These are phyloP conservation scores for Prunus mume DNA, from an alignment of 306 rosid species.

Conservation along the genomic window DNA sequence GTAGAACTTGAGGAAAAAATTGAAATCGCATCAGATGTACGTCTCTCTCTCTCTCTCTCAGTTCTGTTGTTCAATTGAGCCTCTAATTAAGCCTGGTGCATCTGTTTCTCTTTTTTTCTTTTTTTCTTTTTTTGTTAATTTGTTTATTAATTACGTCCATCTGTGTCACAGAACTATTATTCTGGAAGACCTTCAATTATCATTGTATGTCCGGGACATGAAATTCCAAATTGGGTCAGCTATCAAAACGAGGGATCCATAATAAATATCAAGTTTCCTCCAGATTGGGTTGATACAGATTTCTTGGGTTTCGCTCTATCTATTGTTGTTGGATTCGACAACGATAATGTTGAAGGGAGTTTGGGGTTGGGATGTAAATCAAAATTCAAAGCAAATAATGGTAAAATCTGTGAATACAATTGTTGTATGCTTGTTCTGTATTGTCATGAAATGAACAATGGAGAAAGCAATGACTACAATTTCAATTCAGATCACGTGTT, in stretches of 20 bases:
- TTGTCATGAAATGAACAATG: neutral
- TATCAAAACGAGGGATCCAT: neutral
- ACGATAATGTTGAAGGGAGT: neutral
- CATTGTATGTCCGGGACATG: neutral
- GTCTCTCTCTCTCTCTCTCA: too few species aligned
- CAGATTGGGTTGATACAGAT: neutral
- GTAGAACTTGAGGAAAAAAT: too few species aligned
- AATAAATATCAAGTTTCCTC: conserved; percentile 1
- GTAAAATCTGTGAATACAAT: neutral
- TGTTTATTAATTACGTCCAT: too few species aligned
- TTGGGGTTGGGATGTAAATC: neutral
- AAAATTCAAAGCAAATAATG: neutral
- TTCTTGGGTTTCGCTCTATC: conserved; percentile 5
- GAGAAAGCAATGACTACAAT: neutral
- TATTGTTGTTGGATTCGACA: neutral
- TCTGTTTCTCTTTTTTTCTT: too few species aligned
- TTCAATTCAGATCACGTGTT: neutral
- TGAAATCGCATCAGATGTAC: too few species aligned
- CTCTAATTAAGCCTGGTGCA: too few species aligned
- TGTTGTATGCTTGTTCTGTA: neutral
- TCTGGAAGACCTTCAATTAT: neutral
- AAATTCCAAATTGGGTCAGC: conserved; percentile 4
- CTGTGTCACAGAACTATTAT: too few species aligned
- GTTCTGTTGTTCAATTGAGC: too few species aligned
- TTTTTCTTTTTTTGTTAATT: too few species aligned